Evolutionary conservation across 108 stramenopile genomes (phyloP), one percentile per base, ranked within the genome.

Genomic region (Nitzschia sp.): DNA sequence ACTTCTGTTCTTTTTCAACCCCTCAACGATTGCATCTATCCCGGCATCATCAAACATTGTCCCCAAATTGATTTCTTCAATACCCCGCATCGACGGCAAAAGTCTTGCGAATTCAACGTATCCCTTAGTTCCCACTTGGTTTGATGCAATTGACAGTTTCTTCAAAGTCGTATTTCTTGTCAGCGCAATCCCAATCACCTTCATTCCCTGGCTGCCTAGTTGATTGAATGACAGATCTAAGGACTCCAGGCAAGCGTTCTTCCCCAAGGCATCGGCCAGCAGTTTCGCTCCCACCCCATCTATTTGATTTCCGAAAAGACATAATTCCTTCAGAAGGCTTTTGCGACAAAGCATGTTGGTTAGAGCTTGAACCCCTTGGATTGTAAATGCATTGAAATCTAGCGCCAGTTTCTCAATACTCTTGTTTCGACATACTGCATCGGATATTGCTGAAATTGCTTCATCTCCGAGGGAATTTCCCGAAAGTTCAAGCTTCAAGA

Each of bases 331-430:
- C 7, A 79, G 43, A 19, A 12, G 19, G 0, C 21, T 38, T 15
- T 69, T 72, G 5, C 41, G 37, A n/a, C 25, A 50, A 3, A 79
- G 50, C 71, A 79, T 62, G 9, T 37, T 34, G 3, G 67, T 50
- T 34, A 79, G 40, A 0, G 67, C 20, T 54, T 46, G 57, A 17
- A 53, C 54, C 3, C 71, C 78, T 29, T 41, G 41, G 8, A 41
- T 1, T 24, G 54, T 54, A 69, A 79, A 72, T 29, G 42, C 62
- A 43, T 79, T 79, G 67, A 79, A 79, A 73, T 79, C 78, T 17
- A 79, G 51, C 25, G 65, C 61, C 26, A 68, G 51, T 24, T 48
- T 60, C 41, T 77, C 52, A 2, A 67, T 43, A 0, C 44, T 62
- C 0, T 50, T 41, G 48, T 63, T 69, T 63, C 57, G 42, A 38